Percentiles rank a stretch among this genome's conserved stretches.
Evolutionary conservation across 208 protist genomes (phyloP).

Genomic region (Leishmania major): DNA sequence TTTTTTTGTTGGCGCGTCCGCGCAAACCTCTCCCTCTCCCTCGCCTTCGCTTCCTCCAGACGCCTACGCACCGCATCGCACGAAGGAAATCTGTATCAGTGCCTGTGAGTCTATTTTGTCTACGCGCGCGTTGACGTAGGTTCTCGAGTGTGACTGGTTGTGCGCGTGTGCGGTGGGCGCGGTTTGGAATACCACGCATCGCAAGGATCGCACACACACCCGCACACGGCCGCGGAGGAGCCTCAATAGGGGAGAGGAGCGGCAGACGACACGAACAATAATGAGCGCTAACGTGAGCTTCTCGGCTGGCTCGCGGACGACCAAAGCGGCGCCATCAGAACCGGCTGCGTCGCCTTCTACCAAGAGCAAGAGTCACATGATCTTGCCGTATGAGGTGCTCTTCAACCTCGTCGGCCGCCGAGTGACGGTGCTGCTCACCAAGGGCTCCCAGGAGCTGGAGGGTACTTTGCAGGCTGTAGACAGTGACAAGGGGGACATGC

Average conservation of each 20-base stretch:
- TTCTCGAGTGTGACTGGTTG: not conserved
- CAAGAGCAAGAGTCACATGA: slow-evolving; percentile 36
- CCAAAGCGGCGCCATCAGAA: not conserved
- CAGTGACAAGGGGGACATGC: slow-evolving; percentile 69
- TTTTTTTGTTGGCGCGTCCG: too few relatives aligned
- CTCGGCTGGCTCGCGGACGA: not conserved
- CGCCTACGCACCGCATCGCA: not conserved
- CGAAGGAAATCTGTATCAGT: not conserved
- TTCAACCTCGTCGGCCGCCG: slow-evolving; percentile 66
- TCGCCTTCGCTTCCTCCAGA: not conserved
- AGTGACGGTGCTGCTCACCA: slow-evolving; percentile 74
- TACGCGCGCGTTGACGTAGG: not conserved
- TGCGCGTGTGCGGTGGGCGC: not conserved
- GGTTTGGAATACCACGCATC: not conserved
- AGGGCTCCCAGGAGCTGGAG: slow-evolving; percentile 61
- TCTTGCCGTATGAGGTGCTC: slow-evolving; percentile 79
- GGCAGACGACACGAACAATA: not conserved
- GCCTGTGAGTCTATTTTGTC: not conserved
- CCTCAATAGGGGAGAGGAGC: not conserved
- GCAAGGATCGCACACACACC: not conserved
- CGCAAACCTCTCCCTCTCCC: not conserved
- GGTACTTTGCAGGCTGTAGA: slow-evolving; percentile 67
- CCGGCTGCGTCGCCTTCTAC: not conserved
- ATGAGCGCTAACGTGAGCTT: slow-evolving; percentile 49
- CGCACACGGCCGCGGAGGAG: not conserved